These are phyloP conservation scores for Scleromitrula shiraiana DNA, from an alignment of 2,329 filamentous ascomycete genomes.

Conservation along the genomic window DNA sequence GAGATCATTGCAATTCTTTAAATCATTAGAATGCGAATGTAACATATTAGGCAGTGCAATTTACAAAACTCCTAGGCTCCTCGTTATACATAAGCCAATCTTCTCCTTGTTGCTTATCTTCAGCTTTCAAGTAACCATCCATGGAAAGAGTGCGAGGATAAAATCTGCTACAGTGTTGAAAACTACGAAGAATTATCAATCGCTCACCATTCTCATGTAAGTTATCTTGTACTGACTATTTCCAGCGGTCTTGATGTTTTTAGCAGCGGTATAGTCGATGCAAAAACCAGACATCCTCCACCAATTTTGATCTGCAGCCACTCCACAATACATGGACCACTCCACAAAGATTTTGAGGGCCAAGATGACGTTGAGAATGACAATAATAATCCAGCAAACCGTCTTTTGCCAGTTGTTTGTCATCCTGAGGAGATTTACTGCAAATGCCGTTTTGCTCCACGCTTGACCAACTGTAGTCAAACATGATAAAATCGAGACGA, in stretches of 20 bases:
- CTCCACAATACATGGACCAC: constrained; percentile 40
- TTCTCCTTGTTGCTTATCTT: constrained; percentile 42
- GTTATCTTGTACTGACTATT: constrained; percentile 34
- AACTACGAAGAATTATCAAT: constrained; percentile 30
- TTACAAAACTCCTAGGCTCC: constrained; percentile 43
- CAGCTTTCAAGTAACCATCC: constrained; percentile 40
- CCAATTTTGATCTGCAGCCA: constrained; percentile 37
- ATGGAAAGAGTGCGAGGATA: constrained; percentile 41
- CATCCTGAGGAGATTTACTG: constrained; percentile 30
- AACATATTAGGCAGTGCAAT: constrained; percentile 6
- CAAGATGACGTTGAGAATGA: constrained; percentile 41
- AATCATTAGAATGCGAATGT: not conserved
- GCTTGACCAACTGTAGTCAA: constrained; percentile 29
- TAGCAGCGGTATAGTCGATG: constrained; percentile 32
- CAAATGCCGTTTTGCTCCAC: constrained; percentile 35
- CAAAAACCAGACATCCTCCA: constrained; percentile 40
- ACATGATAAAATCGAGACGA: constrained; percentile 35
- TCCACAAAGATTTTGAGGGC: constrained; percentile 40
- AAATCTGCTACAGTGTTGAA: constrained; percentile 49
- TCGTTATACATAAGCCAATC: constrained; percentile 40
- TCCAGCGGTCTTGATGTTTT: constrained; percentile 42
- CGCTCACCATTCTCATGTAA: constrained; percentile 5
- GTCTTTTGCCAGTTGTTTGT: constrained; percentile 37
- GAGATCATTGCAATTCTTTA: constrained; percentile 39
- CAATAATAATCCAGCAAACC: constrained; percentile 42